Percentiles rank a stretch among this genome's conserved stretches.
Evolutionary conservation across 2,329 filamentous ascomycete species (phyloP).

Genomic region (Dactylellina leptospora): DNA sequence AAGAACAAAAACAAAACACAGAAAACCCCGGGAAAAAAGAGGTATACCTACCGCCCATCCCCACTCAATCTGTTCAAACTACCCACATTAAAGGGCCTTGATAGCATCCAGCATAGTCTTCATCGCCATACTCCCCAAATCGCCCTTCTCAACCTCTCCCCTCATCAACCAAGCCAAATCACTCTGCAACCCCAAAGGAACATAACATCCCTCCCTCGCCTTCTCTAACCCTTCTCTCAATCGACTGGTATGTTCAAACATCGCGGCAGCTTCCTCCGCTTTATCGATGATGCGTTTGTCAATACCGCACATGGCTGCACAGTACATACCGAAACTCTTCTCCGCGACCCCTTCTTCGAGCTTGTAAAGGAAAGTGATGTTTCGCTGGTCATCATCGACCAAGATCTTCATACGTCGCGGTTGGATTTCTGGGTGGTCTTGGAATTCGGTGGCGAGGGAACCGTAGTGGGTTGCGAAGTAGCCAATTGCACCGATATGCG

Average conservation of each 20-base stretch:
- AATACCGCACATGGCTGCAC: constrained; percentile 97
- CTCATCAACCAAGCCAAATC: constrained; percentile 82
- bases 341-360: constrained; percentile 93
- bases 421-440: constrained; percentile 83
- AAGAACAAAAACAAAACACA: too few relatives aligned
- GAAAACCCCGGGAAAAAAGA: background rate
- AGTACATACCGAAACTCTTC: constrained; percentile 98
- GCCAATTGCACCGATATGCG: constrained; percentile 89
- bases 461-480: constrained; percentile 99
- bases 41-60: background rate
- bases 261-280: constrained; percentile 85
- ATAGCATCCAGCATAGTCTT: constrained; percentile 71
- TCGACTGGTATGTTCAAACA: constrained; percentile 94
- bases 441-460: constrained; percentile 89
- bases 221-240: constrained; percentile 87
- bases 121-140: constrained; percentile 63
- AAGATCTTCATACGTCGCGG: constrained; percentile 93
- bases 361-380: constrained; percentile 96
- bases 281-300: constrained; percentile 80
- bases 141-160: constrained; percentile 62
- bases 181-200: constrained; percentile 85
- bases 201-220: constrained; percentile 78
- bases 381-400: constrained; percentile 82
- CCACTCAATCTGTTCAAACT: too few relatives aligned
- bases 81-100: constrained; percentile 69